phyloP scores from a whole-genome alignment of 108 stramenopile species.

The Skeletonema tropicum region DNA sequence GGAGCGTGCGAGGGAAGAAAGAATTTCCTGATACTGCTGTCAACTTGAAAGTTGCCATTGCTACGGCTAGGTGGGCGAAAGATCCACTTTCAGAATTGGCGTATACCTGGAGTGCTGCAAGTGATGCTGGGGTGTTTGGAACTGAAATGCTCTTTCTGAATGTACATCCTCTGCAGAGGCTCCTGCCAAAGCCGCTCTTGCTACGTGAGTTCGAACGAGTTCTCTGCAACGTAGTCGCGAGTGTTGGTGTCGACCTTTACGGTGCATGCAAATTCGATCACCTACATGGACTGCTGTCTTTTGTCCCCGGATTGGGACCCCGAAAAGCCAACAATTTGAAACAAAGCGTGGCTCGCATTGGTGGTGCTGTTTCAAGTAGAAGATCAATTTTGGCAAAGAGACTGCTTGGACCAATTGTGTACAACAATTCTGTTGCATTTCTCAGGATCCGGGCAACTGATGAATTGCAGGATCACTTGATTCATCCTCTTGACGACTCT shows the following conservation, averaged over 20 bases:
- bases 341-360: constrained; percentile 68
- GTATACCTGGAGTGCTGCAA: constrained; percentile 90
- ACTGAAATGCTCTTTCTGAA: constrained; percentile 91
- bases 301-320: constrained; percentile 95
- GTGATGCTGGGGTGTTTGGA: constrained; percentile 82
- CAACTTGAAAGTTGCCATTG: constrained; percentile 80
- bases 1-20: constrained; percentile 85
- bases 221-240: constrained; percentile 81
- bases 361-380: constrained; percentile 67
- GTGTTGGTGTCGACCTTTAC: constrained; percentile 92
- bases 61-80: constrained; percentile 85
- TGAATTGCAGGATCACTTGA: constrained; percentile 56
- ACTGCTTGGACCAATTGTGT: constrained; percentile 84
- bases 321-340: constrained; percentile 91
- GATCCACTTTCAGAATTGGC: constrained; percentile 89
- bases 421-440: constrained; percentile 91
- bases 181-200: constrained; percentile 76
- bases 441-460: constrained; percentile 76
- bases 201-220: constrained; percentile 86
- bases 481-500: constrained; percentile 91
- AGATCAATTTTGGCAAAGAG: constrained; percentile 70
- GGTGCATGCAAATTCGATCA: constrained; percentile 73
- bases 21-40: constrained; percentile 88
- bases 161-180: constrained; percentile 88
- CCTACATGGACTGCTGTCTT: constrained; percentile 76